Evolutionary conservation across 2,329 filamentous ascomycete genomes (phyloP).

Genomic region (Cercospora sojina): DNA sequence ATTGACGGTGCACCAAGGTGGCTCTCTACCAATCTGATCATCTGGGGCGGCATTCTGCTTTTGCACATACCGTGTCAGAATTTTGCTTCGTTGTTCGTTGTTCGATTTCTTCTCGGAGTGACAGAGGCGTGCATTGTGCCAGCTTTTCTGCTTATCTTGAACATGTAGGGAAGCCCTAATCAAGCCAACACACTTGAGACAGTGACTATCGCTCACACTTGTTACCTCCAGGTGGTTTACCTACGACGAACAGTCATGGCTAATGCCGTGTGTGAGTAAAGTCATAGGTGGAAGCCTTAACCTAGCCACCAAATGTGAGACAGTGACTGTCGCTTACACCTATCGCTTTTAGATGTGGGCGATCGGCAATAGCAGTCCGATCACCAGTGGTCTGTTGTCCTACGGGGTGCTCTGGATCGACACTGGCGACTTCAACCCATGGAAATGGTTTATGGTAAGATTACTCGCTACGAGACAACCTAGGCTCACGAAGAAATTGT

Average conservation of each 20-base stretch:
- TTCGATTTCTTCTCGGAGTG: conserved; percentile 35
- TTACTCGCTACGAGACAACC: no score
- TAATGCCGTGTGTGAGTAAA: no score
- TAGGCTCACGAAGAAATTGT: no score
- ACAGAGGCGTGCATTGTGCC: conserved; percentile 30
- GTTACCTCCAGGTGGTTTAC: conserved; percentile 20
- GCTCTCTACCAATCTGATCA: conserved; percentile 21
- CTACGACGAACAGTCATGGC: conserved; percentile 18
- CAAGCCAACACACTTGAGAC: no score
- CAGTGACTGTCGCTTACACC: no score
- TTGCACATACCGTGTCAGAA: conserved; percentile 30
- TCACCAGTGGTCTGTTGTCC: conserved; percentile 22
- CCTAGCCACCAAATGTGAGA: no score
- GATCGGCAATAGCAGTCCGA: conserved; percentile 23
- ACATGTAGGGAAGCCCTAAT: conserved; percentile 1
- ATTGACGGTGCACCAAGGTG: conserved; percentile 1
- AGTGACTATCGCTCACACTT: no score
- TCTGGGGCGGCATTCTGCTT: conserved; percentile 35
- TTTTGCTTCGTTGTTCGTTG: conserved; percentile 31
- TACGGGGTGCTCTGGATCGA: conserved; percentile 25
- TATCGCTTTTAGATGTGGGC: conserved; percentile 20
- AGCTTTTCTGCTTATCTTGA: conserved; percentile 18
- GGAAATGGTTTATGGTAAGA: no score
- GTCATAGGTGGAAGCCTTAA: no score
- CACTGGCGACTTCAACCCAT: conserved; percentile 19